Conservation (phyloP, 176 grass and related monocot species). For the Musa schizocarpa region DNA sequence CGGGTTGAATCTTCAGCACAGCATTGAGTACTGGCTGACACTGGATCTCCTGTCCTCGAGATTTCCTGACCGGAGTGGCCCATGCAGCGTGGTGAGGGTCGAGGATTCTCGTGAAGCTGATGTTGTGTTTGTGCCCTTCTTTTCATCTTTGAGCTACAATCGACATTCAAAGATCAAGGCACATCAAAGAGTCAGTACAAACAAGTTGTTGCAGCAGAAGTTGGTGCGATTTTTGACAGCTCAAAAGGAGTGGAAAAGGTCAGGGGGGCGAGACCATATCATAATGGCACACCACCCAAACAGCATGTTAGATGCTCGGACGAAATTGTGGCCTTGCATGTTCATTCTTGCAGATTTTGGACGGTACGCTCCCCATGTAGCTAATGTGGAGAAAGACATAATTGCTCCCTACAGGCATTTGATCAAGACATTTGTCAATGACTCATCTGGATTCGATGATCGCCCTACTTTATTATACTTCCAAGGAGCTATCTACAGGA, state of each 20-base stretch:
- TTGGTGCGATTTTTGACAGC: conserved; percentile 45
- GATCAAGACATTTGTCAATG: conserved; percentile 57
- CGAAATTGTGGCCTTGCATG: conserved; percentile 40
- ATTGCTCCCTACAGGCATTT: conserved; percentile 78
- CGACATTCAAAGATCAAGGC: conserved; percentile 54
- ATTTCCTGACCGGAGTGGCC: conserved; percentile 26
- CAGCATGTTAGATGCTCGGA: conserved; percentile 61
- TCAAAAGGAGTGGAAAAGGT: conserved; percentile 61
- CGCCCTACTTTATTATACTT: conserved; percentile 65
- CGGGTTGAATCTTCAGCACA: conserved; percentile 88
- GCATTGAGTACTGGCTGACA: conserved; percentile 91
- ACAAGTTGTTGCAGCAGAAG: conserved; percentile 54
- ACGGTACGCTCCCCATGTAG: conserved; percentile 62
- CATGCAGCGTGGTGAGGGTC: conserved; percentile 48
- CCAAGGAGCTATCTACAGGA: conserved; percentile 85
- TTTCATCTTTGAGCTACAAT: conserved; percentile 85
- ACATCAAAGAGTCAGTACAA: conserved; percentile 42
- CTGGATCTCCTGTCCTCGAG: conserved; percentile 70
- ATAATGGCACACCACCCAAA: conserved; percentile 92
- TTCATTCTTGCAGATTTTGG: conserved; percentile 91
- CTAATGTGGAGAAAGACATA: conserved; percentile 82
- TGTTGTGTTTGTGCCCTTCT: conserved; percentile 83
- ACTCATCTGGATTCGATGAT: conserved; percentile 54
- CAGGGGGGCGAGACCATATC: conserved; percentile 59
- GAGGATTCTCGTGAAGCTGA: conserved; percentile 49